These are phyloP conservation scores for Solanum hybrid DNA, from an alignment of 305 asterid species.

Conservation along the genomic window DNA sequence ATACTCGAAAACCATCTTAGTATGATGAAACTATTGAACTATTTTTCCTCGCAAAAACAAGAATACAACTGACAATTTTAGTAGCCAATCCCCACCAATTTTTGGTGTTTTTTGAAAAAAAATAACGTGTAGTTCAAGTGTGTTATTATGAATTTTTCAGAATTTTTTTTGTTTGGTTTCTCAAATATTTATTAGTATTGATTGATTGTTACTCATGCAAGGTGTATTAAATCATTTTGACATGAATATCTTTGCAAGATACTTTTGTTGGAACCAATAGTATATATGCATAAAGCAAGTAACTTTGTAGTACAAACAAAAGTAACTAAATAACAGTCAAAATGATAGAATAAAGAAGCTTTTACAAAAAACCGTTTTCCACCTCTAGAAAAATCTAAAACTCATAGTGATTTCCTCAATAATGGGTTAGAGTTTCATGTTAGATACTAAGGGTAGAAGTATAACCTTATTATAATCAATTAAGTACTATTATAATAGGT, in stretches of 20 bases:
- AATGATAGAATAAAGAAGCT: background rate
- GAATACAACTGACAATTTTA: no score
- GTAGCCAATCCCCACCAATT: background rate
- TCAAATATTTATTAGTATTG: background rate
- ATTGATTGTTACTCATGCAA: background rate
- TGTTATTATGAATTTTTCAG: background rate
- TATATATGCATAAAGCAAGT: background rate
- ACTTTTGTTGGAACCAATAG: background rate
- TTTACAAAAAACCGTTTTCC: background rate
- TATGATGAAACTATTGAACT: background rate
- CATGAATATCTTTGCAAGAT: background rate
- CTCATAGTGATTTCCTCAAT: background rate
- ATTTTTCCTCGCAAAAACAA: background rate
- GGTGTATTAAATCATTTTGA: background rate
- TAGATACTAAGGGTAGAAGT: background rate
- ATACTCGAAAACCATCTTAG: background rate
- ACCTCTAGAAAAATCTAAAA: background rate
- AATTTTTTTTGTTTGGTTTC: background rate
- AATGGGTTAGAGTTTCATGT: background rate
- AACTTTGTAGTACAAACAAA: background rate
- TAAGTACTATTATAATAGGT: background rate
- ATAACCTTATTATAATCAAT: background rate
- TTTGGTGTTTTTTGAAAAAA: background rate
- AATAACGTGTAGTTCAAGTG: background rate
- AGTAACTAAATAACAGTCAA: background rate